Conservation (phyloP, 495 filamentous ascomycete species). For the Corynascus novoguineensis region DNA sequence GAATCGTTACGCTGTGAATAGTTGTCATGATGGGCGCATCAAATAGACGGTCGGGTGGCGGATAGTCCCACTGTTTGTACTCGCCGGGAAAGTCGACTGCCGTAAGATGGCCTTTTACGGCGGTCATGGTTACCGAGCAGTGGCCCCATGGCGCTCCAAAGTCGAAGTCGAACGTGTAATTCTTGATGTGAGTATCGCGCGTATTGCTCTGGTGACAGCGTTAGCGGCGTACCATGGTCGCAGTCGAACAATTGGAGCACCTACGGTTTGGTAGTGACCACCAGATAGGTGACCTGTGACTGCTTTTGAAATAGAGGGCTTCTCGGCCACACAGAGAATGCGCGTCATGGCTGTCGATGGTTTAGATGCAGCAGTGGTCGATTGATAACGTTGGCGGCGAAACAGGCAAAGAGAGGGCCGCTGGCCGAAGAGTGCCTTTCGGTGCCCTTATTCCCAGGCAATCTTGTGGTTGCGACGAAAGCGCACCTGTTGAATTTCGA, state of each 20-base stretch:
- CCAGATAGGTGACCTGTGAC: constrained; percentile 85
- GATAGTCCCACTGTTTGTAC: constrained; percentile 73
- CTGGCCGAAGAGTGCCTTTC: not conserved
- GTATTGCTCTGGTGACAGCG: constrained; percentile 41
- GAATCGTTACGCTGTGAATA: constrained; percentile 54
- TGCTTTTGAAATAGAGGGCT: constrained; percentile 91
- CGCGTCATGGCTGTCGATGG: constrained; percentile 34
- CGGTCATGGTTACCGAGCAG: constrained; percentile 86
- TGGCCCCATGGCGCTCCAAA: constrained; percentile 77
- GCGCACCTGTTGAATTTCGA: not conserved
- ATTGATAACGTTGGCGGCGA: not conserved
- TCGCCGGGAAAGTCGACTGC: constrained; percentile 61
- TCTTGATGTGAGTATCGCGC: constrained; percentile 76
- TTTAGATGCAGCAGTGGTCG: not conserved
- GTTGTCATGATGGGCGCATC: constrained; percentile 66
- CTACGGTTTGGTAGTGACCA: constrained; percentile 62
- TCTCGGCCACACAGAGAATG: constrained; percentile 92
- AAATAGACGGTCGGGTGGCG: constrained; percentile 73
- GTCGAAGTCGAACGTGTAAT: constrained; percentile 85
- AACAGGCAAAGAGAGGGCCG: not conserved
- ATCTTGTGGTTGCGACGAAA: not conserved
- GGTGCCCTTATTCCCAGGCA: not conserved
- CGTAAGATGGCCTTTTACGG: constrained; percentile 81
- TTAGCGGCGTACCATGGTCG: not conserved
- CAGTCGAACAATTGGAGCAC: constrained; percentile 23